Base-by-base conservation (phyloP, 495 filamentous ascomycete genomes). In the Hypoxylon lienhwacheense region DNA sequence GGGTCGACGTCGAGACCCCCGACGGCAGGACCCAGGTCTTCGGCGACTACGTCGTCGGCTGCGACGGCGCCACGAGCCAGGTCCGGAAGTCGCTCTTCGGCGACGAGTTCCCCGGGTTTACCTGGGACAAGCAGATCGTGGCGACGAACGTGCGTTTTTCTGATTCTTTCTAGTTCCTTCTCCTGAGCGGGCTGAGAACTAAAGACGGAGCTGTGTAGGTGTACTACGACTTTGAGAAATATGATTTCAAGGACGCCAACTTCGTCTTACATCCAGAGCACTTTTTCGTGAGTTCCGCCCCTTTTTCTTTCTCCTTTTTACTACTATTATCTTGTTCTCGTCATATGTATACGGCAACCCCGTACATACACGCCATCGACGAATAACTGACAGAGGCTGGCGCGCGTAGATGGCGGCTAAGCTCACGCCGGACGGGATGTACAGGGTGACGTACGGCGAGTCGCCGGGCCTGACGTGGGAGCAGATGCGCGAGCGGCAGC, bases 371-470 rank as follows among this genome's bases (percentile, higher is more conserved):
- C 2, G 1, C 4, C 3, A 20, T 21, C 3, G 11, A n/a, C 7
- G 20, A 25, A 4, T 37, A 25, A 37, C 44, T 49, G 24, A 59
- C 48, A 3, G 6, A 28, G 10, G 25, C 24, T 22, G 1, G 34
- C 25, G 26, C 12, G 22, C 22, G 2, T 25, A 80, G 71, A 82
- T 86, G 79, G 81, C 76, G 5, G 81, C 81, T 5, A 75, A 67
- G 44, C 79, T 85, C 53, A 80, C 77, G 4, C 60, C 65, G 7
- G 81, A 85, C 53, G 78, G 78, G 11, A 67, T 85, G 14, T 84
- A 80, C 68, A 75, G 82, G 2, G 76, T 85, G 37, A 77, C 82
- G 5, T 85, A 84, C 63, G 80, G 79, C 34, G 81, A 84, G 37
- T 66, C 63, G 0, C 69, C 70, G 0, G 76, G 75, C 24, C 73